Conservation (phyloP, 495 filamentous ascomycete species). For the Xylaria palmicola region DNA sequence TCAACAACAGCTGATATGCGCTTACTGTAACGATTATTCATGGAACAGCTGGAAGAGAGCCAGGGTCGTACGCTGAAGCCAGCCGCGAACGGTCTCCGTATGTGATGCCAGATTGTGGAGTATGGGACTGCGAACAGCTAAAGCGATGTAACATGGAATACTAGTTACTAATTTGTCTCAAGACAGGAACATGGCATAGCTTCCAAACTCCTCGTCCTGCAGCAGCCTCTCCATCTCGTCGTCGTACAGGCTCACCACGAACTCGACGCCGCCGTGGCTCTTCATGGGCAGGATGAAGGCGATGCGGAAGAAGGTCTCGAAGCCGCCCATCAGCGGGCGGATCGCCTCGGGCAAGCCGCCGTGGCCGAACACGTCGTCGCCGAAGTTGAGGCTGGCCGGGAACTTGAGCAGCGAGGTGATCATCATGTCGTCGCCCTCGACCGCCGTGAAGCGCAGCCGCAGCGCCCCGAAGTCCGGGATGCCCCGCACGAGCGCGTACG, state of each 20-base stretch:
- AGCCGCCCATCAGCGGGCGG: constrained; percentile 2
- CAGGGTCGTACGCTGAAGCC: no score
- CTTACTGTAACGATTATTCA: no score
- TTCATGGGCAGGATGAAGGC: constrained; percentile 16
- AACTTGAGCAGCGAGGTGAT: constrained; percentile 16
- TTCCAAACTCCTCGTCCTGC: constrained; percentile 19
- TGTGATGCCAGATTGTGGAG: no score
- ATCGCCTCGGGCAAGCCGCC: constrained; percentile 9
- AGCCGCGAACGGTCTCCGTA: no score
- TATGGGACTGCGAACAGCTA: no score
- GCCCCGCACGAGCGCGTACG: constrained; percentile 7
- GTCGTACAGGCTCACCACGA: constrained; percentile 14
- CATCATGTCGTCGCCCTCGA: constrained; percentile 10
- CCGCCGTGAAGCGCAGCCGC: not conserved
- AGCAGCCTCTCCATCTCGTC: constrained; percentile 17
- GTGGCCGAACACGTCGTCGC: constrained; percentile 17
- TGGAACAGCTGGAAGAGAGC: no score
- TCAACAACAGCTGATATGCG: no score
- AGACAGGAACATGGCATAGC: not conserved
- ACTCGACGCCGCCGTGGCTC: constrained; percentile 13
- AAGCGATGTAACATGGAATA: no score
- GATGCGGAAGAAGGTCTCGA: constrained; percentile 1
- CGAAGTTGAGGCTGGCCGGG: constrained; percentile 17
- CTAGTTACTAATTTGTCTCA: no score
- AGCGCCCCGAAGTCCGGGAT: constrained; percentile 1